A percentile compares a stretch with the other conserved stretches of the same genome.
These are phyloP conservation scores for Iberis pinnata DNA, from an alignment of 345 rosid species.

Conservation along the genomic window DNA sequence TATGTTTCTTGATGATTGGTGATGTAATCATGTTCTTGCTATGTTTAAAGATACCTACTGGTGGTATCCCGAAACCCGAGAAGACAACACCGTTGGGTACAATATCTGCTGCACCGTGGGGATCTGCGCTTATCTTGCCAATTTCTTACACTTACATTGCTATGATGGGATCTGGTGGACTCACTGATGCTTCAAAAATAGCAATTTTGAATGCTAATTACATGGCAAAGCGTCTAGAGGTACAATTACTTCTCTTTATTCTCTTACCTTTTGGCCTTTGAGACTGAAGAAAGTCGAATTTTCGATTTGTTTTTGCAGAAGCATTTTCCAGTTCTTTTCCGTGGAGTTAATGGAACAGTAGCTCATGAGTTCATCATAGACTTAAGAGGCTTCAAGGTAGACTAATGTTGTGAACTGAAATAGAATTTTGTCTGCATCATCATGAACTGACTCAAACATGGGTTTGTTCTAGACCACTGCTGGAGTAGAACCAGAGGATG, in stretches of 20 bases:
- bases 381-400: conserved; percentile 87
- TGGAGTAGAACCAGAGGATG: conserved; percentile 95
- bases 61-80: conserved; percentile 83
- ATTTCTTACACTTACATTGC: conserved; percentile 90
- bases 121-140: conserved; percentile 94
- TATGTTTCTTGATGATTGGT: conserved; percentile 15
- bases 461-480: conserved; percentile 53
- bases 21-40: neutral
- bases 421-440: neutral
- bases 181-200: conserved; percentile 89
- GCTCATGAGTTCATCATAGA: conserved; percentile 97
- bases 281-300: neutral
- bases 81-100: conserved; percentile 66
- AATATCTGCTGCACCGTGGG: conserved; percentile 99
- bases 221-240: conserved; percentile 99
- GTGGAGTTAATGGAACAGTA: conserved; percentile 85
- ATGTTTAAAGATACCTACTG: conserved; percentile 50
- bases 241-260: conserved; percentile 17
- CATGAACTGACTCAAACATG: conserved; percentile 5
- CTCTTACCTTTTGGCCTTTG: neutral
- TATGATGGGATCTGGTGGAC: conserved; percentile 98
- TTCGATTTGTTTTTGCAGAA: conserved; percentile 39
- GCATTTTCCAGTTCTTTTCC: conserved; percentile 83
- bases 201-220: conserved; percentile 96
- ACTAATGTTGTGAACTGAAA: conserved; percentile 4